Conservation (phyloP, 306 rosid genomes). For the Glycine tomentella region DNA sequence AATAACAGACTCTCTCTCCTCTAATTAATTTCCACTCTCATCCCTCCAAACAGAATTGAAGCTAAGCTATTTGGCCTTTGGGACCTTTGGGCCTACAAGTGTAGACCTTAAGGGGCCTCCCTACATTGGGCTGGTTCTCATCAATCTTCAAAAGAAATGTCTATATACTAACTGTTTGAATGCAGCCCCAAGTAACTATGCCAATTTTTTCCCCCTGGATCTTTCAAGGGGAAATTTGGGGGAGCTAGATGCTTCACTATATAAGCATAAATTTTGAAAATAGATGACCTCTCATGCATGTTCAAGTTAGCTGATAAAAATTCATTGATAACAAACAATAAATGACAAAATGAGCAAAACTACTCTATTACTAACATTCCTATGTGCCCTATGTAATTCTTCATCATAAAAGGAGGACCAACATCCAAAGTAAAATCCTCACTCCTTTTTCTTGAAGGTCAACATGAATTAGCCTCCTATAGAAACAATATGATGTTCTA, state of each 20-base stretch:
- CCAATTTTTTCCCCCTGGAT: neutral
- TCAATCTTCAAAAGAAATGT: too few relatives aligned
- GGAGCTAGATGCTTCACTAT: neutral
- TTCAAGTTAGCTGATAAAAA: slow-evolving; percentile 15
- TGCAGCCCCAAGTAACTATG: neutral
- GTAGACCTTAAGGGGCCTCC: too few relatives aligned
- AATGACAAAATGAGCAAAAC: slow-evolving; percentile 20
- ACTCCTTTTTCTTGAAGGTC: neutral
- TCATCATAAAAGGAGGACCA: slow-evolving; percentile 24
- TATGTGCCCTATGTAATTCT: neutral
- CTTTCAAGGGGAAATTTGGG: neutral
- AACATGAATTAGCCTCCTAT: neutral
- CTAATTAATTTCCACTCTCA: too few relatives aligned
- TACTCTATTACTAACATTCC: neutral
- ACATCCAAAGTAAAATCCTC: slow-evolving; percentile 17
- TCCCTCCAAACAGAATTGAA: too few relatives aligned
- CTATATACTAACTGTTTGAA: neutral
- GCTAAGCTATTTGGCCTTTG: too few relatives aligned
- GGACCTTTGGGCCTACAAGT: too few relatives aligned
- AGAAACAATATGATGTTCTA: neutral
- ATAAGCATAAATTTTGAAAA: slow-evolving; percentile 27
- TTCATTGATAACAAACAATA: neutral
- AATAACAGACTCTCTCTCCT: too few relatives aligned
- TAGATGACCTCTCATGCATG: slow-evolving; percentile 11
- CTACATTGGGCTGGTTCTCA: too few relatives aligned